Percentiles rank a stretch among this genome's conserved stretches.
phyloP scores from a whole-genome alignment of 1,139 yeast genomes.

The Saccharomyces hybrid region DNA sequence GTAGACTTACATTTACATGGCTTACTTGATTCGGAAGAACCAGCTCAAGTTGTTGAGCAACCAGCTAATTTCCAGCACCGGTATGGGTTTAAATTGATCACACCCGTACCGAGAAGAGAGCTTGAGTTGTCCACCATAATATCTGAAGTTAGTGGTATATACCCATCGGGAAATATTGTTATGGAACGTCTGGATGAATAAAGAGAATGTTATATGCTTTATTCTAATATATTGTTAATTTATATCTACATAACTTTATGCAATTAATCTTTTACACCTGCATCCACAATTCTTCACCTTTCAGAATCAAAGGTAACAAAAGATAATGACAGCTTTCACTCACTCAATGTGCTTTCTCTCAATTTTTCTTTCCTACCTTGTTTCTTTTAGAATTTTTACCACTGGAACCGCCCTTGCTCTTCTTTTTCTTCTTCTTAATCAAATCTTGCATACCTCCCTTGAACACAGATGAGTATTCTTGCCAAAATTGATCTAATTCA shows the following conservation, averaged over 20 bases:
- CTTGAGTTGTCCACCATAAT: conserved; percentile 34
- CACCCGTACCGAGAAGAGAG: conserved; percentile 51
- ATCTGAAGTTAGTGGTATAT: conserved; percentile 39
- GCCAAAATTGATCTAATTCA: conserved; percentile 61
- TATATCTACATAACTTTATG: conserved; percentile 3
- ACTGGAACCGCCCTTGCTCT: conserved; percentile 38
- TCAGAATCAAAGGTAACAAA: conserved; percentile 2
- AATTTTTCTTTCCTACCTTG: conserved; percentile 8
- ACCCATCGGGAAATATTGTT: conserved; percentile 55
- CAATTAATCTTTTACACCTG: conserved; percentile 4
- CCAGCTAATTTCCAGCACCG: conserved; percentile 40
- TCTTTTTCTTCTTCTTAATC: conserved; percentile 58
- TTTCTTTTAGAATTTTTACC: conserved; percentile 11
- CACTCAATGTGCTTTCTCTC: neutral
- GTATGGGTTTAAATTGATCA: conserved; percentile 41
- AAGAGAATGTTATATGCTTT: conserved; percentile 1
- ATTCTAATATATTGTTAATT: conserved; percentile 1
- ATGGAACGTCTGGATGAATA: conserved; percentile 35
- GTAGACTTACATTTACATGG: conserved; percentile 40
- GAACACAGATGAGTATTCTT: conserved; percentile 53
- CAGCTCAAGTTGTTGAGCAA: conserved; percentile 12
- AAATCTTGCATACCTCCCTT: conserved; percentile 56
- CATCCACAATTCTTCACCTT: conserved; percentile 2
- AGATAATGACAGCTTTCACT: neutral
- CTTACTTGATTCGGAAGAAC: conserved; percentile 30